Conservation (phyloP, 2,329 filamentous ascomycete species). For the Pseudogymnoascus destructans region DNA sequence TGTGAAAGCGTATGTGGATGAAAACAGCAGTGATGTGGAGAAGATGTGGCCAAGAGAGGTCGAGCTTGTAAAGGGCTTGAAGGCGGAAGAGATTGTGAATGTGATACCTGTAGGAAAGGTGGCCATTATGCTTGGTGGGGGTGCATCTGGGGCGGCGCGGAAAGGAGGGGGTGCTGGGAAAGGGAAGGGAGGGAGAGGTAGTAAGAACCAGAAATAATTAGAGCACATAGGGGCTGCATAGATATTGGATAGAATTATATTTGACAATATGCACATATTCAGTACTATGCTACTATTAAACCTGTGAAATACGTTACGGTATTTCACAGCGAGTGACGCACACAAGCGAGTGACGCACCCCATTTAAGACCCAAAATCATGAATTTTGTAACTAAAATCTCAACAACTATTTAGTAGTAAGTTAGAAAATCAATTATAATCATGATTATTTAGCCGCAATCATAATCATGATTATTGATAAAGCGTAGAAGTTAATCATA, state of each 20-base stretch:
- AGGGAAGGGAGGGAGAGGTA: slow-evolving; percentile 23
- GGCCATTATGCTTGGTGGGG: slow-evolving; percentile 61
- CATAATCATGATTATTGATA: too few relatives aligned
- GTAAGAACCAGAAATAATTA: slow-evolving; percentile 19
- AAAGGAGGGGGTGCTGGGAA: slow-evolving; percentile 28
- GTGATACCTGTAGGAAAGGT: slow-evolving; percentile 69
- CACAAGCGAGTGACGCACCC: too few relatives aligned
- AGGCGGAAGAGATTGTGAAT: slow-evolving; percentile 70
- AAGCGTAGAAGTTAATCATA: too few relatives aligned
- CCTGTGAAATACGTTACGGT: too few relatives aligned
- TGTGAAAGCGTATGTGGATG: slow-evolving; percentile 34
- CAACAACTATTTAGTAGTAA: too few relatives aligned
- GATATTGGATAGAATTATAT: neutral
- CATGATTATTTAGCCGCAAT: too few relatives aligned
- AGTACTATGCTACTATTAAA: neutral
- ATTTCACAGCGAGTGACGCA: too few relatives aligned
- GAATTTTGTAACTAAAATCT: too few relatives aligned
- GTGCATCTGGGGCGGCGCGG: slow-evolving; percentile 30
- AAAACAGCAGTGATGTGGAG: slow-evolving; percentile 49
- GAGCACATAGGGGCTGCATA: neutral
- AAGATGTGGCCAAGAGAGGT: slow-evolving; percentile 74
- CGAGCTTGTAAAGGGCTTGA: slow-evolving; percentile 71
- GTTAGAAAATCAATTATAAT: too few relatives aligned
- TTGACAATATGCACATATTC: neutral
- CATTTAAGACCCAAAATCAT: too few relatives aligned